A percentile compares a stretch with the other conserved stretches of the same genome.
These are phyloP conservation scores for Saturnispora besseyi DNA, from an alignment of 805 yeast genomes.

Conservation along the genomic window DNA sequence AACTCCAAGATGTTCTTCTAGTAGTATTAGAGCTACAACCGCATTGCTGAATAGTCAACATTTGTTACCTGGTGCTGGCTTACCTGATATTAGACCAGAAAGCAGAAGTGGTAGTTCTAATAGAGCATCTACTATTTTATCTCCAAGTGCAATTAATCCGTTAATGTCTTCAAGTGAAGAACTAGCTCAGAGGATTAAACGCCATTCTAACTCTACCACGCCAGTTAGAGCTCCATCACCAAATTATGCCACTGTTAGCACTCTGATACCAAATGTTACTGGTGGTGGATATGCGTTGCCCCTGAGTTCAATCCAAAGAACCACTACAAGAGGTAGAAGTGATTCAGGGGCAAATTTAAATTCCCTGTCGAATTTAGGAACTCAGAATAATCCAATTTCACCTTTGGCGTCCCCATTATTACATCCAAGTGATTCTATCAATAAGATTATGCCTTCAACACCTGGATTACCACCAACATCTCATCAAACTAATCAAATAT, in stretches of 20 bases:
- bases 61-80: background rate
- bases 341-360: constrained; percentile 34
- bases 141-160: background rate
- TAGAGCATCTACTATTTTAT: background rate
- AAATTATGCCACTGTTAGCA: constrained; percentile 34
- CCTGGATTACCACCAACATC: background rate
- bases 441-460: background rate
- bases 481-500: background rate
- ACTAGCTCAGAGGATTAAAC: constrained; percentile 3
- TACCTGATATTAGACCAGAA: background rate
- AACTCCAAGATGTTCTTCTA: constrained; percentile 2
- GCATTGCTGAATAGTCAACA: constrained; percentile 1
- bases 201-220: constrained; percentile 14
- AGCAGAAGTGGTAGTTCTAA: constrained; percentile 2
- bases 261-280: background rate
- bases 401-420: constrained; percentile 45
- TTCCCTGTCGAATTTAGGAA: constrained; percentile 11
- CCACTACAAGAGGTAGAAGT: constrained; percentile 23
- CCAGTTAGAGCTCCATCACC: constrained; percentile 20
- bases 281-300: constrained; percentile 40
- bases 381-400: constrained; percentile 2
- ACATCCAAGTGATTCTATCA: background rate
- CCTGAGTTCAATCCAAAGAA: constrained; percentile 54
- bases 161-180: constrained; percentile 1
- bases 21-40: constrained; percentile 5